phyloP scores from a whole-genome alignment of 257 asterid species.

The Solanum piurae region DNA sequence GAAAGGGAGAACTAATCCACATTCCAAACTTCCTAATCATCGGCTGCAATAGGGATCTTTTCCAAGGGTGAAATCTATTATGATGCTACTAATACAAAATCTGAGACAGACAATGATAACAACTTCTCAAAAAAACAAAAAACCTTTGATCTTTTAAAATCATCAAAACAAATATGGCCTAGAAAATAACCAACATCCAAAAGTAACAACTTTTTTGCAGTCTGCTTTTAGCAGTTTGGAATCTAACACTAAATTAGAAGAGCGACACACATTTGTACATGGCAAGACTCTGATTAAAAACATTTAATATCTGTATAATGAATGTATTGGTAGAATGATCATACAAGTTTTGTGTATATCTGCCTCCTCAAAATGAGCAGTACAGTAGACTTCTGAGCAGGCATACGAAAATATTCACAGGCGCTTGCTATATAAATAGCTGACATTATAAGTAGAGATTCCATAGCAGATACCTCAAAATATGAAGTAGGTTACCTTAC shows the following conservation, averaged over 20 bases:
- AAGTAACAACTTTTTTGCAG: background rate
- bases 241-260: background rate
- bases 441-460: background rate
- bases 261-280: background rate
- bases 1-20: background rate
- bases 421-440: background rate
- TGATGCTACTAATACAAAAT: background rate
- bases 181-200: background rate
- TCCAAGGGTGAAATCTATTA: background rate
- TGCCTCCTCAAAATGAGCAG: background rate
- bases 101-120: background rate
- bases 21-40: background rate
- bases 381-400: background rate
- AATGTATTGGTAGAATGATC: background rate
- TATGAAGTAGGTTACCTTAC: slow-evolving; percentile 25
- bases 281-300: background rate
- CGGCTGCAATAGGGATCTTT: background rate
- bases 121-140: background rate
- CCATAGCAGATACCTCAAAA: background rate
- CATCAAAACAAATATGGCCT: background rate
- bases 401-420: background rate
- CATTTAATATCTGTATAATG: background rate
- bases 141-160: background rate
- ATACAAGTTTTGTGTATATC: background rate
- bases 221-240: background rate